Percentiles rank a stretch among this genome's conserved stretches.
Conservation (phyloP, 805 yeast species). For the Yarrowia sp. region DNA sequence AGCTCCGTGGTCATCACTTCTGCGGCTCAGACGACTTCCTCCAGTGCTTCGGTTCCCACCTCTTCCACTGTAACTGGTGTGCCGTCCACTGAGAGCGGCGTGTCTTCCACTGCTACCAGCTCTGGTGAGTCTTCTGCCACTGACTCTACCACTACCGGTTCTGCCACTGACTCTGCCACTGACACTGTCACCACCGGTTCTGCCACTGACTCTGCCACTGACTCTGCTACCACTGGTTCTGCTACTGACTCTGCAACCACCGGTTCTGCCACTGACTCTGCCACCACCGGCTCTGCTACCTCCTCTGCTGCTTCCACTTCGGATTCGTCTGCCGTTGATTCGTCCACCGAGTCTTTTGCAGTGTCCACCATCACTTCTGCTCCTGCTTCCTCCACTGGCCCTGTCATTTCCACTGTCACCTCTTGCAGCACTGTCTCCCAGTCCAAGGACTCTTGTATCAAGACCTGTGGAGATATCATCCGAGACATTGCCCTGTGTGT, state of each 20-base stretch:
- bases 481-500: constrained; percentile 7
- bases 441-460: background rate
- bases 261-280: too few species aligned
- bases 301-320: too few species aligned
- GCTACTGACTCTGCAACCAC: too few species aligned
- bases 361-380: background rate
- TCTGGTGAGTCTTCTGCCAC: background rate
- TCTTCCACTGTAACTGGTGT: background rate
- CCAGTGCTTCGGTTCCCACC: background rate
- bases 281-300: too few species aligned
- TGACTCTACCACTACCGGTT: background rate
- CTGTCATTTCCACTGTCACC: background rate
- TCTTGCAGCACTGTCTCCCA: background rate
- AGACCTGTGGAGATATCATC: background rate
- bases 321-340: background rate
- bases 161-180: background rate
- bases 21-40: background rate
- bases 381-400: background rate
- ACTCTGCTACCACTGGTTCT: too few species aligned
- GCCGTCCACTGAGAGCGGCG: background rate
- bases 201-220: too few species aligned
- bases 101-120: background rate
- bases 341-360: too few species aligned
- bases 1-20: constrained; percentile 1
- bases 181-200: too few species aligned